These are phyloP conservation scores for Fusarium napiforme DNA, from an alignment of 2,329 filamentous ascomycete species.

Conservation along the genomic window DNA sequence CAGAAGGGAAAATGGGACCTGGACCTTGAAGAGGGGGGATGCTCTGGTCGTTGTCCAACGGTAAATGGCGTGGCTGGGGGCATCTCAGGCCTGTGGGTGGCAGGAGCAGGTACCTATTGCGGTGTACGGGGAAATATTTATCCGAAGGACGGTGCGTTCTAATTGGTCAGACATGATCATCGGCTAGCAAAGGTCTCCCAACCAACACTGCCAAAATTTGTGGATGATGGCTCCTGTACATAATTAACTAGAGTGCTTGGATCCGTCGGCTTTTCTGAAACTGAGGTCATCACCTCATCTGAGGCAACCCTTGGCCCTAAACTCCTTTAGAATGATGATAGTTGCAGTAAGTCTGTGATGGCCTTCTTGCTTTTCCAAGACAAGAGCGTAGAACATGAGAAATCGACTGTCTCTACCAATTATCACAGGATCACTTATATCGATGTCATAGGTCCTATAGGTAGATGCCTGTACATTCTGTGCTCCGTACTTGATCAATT, in stretches of 20 bases:
- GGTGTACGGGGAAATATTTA: neutral
- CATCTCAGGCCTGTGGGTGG: constrained; percentile 30
- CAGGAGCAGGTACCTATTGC: neutral
- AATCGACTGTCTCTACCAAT: neutral
- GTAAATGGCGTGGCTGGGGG: constrained; percentile 56
- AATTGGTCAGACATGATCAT: constrained; percentile 12
- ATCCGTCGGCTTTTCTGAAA: constrained; percentile 5
- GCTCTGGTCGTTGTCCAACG: constrained; percentile 45
- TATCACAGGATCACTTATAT: neutral
- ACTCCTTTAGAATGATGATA: neutral
- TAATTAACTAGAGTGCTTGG: constrained; percentile 11
- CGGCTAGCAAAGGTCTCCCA: constrained; percentile 10
- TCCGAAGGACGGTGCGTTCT: rapidly evolving
- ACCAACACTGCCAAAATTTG: constrained; percentile 21
- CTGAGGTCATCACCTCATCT: constrained; percentile 11
- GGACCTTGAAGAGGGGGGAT: constrained; percentile 42
- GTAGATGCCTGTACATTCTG: neutral
- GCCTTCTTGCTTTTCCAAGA: neutral
- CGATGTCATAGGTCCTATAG: neutral
- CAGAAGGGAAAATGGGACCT: constrained; percentile 46
- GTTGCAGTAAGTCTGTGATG: neutral
- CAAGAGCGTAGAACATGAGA: neutral
- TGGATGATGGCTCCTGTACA: constrained; percentile 10
- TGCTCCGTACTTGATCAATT: neutral
- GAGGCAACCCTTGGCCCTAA: neutral